Evolutionary conservation across 805 yeast species (phyloP).

Genomic region (Metschnikowia hibisci): DNA sequence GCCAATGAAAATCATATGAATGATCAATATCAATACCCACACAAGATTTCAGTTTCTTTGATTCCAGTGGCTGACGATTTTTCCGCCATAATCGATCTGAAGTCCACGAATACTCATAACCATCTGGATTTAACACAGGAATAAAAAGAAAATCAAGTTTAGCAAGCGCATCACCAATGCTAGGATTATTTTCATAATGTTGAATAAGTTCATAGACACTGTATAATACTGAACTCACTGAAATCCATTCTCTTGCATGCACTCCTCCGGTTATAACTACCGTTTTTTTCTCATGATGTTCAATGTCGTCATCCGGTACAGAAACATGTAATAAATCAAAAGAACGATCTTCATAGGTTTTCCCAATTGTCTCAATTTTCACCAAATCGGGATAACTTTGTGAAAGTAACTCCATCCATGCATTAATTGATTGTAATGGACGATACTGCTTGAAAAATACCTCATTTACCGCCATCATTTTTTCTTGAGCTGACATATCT

Average conservation of each 20-base stretch:
- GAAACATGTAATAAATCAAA: conserved; percentile 64
- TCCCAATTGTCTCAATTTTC: conserved; percentile 65
- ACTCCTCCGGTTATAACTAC: conserved; percentile 78
- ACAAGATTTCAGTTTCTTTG: conserved; percentile 50
- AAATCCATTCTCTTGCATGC: conserved; percentile 90
- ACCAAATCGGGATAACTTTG: conserved; percentile 63
- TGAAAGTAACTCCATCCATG: conserved; percentile 64
- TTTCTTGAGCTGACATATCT: conserved; percentile 7
- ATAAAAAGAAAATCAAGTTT: conserved; percentile 68
- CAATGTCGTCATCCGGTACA: conserved; percentile 35
- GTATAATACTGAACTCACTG: conserved; percentile 66
- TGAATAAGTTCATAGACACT: conserved; percentile 38
- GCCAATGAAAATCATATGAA: conserved; percentile 74
- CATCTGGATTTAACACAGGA: conserved; percentile 90
- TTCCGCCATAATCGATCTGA: conserved; percentile 84
- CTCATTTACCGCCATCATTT: conserved; percentile 31
- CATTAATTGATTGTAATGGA: conserved; percentile 60
- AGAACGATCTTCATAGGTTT: conserved; percentile 70
- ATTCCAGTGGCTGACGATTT: conserved; percentile 57
- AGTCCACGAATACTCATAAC: conserved; percentile 80
- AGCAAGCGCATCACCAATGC: conserved; percentile 46
- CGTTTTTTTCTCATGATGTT: conserved; percentile 47
- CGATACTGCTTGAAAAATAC: conserved; percentile 69
- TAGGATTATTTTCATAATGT: conserved; percentile 28
- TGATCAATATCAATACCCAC: conserved; percentile 85